Base-by-base conservation (phyloP, 306 rosid genomes). In the Vachellia pachyceras region DNA sequence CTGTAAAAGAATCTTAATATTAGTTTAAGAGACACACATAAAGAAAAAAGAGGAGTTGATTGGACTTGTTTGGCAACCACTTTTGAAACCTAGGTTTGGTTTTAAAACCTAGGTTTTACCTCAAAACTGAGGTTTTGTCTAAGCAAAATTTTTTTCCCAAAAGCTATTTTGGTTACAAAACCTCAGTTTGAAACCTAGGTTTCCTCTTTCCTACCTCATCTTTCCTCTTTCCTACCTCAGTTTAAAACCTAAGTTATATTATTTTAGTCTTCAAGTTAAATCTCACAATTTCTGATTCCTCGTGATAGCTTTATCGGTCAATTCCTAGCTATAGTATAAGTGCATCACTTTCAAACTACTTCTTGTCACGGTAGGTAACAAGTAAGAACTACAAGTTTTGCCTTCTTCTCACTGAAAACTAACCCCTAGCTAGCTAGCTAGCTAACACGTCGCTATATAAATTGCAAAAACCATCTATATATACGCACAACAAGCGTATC, bases 271-370 rank as follows among this genome's bases (percentile, higher is more conserved):
- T 29, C 33, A 29, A 29, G 33, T 69, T 72, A 85, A 44, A 23
- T 55, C 25, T 44, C 57, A 69, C 75, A 80, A 29, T 77, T 77
- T 85, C 57, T 5, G 77, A 82, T 83, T 83, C 90, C 80, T 84
- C 75, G 84, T 78, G 75, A 71, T 78, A 80, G 57, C 87, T 83
- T 79, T 18, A 75, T 81, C 20, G 42, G 79, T 82, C 85, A 63
- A 82, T 85, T 77, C 80, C 84, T 73, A 87, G 75, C 77, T 70
- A 69, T 82, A 80, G 85, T 80, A 44, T 42, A 83, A 75, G 77
- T 74, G 79, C 79, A 54, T 82, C 45, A 9, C 63, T 67, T 54
- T 61, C 35, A 57, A 49, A 37, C 75, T 77, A 77, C 63, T 29
- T 44, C 39, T 77, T 73, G 69, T 78, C 83, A 76, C 69, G 70